Conservation (phyloP, 768 basidiomycete genomes). For the Mycena albidolilacea region DNA sequence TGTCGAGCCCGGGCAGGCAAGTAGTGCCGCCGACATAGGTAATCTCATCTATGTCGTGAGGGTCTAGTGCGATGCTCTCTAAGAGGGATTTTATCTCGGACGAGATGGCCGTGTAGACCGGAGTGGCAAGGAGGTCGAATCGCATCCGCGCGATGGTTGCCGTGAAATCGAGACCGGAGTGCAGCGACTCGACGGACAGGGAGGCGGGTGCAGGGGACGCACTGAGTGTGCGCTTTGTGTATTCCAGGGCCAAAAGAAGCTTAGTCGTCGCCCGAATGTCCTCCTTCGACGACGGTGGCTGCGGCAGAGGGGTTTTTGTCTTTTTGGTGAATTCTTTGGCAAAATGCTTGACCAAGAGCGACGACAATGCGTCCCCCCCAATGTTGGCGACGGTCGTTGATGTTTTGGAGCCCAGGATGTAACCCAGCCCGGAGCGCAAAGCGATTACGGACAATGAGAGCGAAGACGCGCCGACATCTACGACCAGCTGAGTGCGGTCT, state of each 20-base stretch:
- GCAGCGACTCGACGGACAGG: slow-evolving; percentile 93
- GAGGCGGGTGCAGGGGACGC: slow-evolving; percentile 91
- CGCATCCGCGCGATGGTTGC: slow-evolving; percentile 73
- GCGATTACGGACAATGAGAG: slow-evolving; percentile 79
- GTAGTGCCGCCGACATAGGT: slow-evolving; percentile 86
- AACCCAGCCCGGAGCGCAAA: slow-evolving; percentile 81
- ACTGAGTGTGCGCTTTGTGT: slow-evolving; percentile 93
- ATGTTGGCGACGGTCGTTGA: slow-evolving; percentile 58
- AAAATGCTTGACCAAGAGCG: slow-evolving; percentile 90
- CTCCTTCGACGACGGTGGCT: slow-evolving; percentile 67
- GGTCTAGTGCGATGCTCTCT: slow-evolving; percentile 65
- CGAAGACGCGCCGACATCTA: slow-evolving; percentile 87
- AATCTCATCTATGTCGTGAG: slow-evolving; percentile 82
- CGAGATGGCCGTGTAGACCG: slow-evolving; percentile 73
- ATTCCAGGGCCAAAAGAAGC: slow-evolving; percentile 91
- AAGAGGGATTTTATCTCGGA: slow-evolving; percentile 68
- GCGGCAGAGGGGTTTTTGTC: slow-evolving; percentile 82
- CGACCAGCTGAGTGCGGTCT: slow-evolving; percentile 85
- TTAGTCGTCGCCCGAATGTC: slow-evolving; percentile 88
- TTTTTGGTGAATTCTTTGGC: slow-evolving; percentile 98
- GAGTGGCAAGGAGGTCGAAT: slow-evolving; percentile 73
- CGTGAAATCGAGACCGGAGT: slow-evolving; percentile 93
- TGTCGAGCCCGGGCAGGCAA: slow-evolving; percentile 82
- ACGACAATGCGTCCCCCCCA: slow-evolving; percentile 83
- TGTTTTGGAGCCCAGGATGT: slow-evolving; percentile 65